phyloP scores from a whole-genome alignment of 2,329 filamentous ascomycete genomes.

The Trichophyton benhamiae region DNA sequence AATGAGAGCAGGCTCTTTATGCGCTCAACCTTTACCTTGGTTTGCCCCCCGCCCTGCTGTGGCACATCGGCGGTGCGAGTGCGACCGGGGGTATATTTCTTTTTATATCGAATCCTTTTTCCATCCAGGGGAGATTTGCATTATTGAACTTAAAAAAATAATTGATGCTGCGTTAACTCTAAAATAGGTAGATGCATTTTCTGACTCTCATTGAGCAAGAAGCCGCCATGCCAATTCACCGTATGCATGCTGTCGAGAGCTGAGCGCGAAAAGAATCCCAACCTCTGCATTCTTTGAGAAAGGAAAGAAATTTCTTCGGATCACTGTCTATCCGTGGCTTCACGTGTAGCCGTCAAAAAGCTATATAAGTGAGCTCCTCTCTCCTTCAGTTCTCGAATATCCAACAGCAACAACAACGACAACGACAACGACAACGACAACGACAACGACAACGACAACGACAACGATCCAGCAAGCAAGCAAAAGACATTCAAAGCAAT shows the following conservation, averaged over 20 bases:
- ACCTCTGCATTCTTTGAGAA: background rate
- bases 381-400: background rate
- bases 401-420: background rate
- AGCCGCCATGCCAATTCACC: background rate
- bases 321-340: background rate
- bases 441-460: background rate
- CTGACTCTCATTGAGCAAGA: background rate
- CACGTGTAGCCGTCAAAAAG: background rate
- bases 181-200: background rate
- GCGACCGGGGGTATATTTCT: constrained; percentile 1
- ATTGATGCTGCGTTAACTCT: background rate
- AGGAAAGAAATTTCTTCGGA: background rate
- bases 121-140: background rate
- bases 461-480: background rate
- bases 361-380: background rate
- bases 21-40: background rate
- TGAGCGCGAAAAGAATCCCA: background rate
- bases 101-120: background rate
- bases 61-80: background rate
- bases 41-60: background rate
- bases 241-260: background rate
- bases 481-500: background rate
- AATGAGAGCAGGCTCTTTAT: background rate
- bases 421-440: background rate
- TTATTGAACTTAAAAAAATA: constrained; percentile 3